Base-by-base conservation (phyloP, 129 eudicot species). In the Mikania micrantha region DNA sequence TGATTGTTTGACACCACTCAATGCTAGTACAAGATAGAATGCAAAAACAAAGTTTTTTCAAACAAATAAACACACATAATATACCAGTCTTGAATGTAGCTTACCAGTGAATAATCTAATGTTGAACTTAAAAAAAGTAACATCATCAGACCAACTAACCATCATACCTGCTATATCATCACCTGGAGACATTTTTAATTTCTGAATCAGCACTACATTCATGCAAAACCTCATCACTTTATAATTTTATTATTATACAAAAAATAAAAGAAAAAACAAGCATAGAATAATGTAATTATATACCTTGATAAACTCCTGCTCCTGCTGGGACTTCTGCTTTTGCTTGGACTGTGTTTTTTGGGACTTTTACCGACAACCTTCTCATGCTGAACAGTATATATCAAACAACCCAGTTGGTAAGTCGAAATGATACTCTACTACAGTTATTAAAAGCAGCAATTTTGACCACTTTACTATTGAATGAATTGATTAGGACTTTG, bases 231-330 rank as follows among this genome's bases (percentile, higher is more conserved):
- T 15, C 16, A 20, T 4, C 41, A 67, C 35, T 22, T 52, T 5
- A 7, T 19, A 10, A 20, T 22, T 12, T 60, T 25, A 36, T n/a
- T n/a, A n/a, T n/a, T n/a, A n/a, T n/a, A n/a, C n/a, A n/a, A n/a
- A n/a, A n/a, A n/a, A n/a, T n/a, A n/a, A n/a, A 49, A 50, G 4
- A 34, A 21, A n/a, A 27, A 11, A 27, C 9, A 11, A 38, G 35
- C 9, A 65, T 54, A 29, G 19, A 47, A 71, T 12, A 11, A 9
- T 2, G 15, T 11, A n/a, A 2, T 1, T 20, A 40, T 20, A 40
- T 36, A 90, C 97, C 91, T 77, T 32, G 88, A 90, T 41, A 72
- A 48, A 62, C 95, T 90, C 79, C 66, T 69, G 95, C 95, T 88
- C 60, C 84, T 70, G 74, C 79, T 81, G 20, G 58, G 79, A 67